Conservation (phyloP, 1,139 yeast genomes). For the Candida sp. region DNA sequence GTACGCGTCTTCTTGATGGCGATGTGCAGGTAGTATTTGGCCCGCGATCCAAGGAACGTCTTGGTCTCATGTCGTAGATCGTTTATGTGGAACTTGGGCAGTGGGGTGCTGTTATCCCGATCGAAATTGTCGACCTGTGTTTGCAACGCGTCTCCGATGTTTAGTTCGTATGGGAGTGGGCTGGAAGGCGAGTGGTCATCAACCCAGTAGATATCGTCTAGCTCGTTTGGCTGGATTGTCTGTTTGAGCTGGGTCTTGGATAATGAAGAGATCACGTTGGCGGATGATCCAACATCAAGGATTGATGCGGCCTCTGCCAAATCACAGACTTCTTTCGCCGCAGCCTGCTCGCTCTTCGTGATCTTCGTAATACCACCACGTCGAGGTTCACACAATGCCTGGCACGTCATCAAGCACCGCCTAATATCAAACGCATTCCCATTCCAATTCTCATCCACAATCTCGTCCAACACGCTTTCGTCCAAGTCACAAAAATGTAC, state of each 20-base stretch:
- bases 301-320: conserved; percentile 15
- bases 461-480: conserved; percentile 27
- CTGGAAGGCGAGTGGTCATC: conserved; percentile 27
- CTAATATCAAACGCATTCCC: conserved; percentile 55
- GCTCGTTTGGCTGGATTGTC: conserved; percentile 38
- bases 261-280: conserved; percentile 38
- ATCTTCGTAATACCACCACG: not conserved
- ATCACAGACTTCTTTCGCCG: not conserved
- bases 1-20: conserved; percentile 14
- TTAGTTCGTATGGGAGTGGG: conserved; percentile 37
- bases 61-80: conserved; percentile 17
- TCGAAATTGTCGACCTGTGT: not conserved
- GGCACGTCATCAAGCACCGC: conserved; percentile 56
- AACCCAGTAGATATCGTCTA: conserved; percentile 33
- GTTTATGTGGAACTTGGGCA: conserved; percentile 16
- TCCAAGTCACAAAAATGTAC: conserved; percentile 42
- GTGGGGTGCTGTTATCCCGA: conserved; percentile 5
- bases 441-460: conserved; percentile 28
- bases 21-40: conserved; percentile 26
- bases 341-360: not conserved
- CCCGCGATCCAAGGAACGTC: conserved; percentile 29
- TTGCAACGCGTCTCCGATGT: conserved; percentile 27
- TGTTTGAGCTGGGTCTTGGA: conserved; percentile 43
- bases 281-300: conserved; percentile 39
- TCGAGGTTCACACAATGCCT: conserved; percentile 47